Evolutionary conservation across 1,284 basidiomycete species (phyloP).

Genomic region (Ustilago cynodontis): DNA sequence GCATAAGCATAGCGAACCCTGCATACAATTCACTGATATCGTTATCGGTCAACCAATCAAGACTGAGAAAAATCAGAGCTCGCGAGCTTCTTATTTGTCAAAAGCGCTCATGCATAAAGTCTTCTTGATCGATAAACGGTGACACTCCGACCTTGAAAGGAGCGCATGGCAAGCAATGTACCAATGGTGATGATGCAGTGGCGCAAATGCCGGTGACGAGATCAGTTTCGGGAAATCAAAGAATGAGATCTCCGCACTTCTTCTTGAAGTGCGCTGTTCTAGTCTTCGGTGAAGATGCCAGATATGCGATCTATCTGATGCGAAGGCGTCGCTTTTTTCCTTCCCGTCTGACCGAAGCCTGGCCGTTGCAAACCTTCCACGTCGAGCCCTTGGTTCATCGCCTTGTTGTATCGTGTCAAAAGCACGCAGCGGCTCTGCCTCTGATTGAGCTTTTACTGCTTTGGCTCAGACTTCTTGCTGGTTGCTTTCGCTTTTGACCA

Average conservation of each 20-base stretch:
- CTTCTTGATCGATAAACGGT: conserved; percentile 34
- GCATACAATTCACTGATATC: conserved; percentile 25
- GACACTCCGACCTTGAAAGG: not conserved
- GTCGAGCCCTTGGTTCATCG: too few relatives aligned
- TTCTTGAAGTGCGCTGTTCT: not conserved
- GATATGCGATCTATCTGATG: conserved; percentile 18
- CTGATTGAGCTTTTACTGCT: too few relatives aligned
- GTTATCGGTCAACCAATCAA: conserved; percentile 25
- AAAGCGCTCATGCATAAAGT: conserved; percentile 9
- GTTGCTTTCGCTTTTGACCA: too few relatives aligned
- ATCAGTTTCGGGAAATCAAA: conserved; percentile 3
- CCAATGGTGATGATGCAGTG: not conserved
- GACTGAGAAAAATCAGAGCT: conserved; percentile 18
- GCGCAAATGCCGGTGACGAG: conserved; percentile 12
- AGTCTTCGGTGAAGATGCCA: not conserved
- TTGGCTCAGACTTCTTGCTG: too few relatives aligned
- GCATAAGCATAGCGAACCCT: conserved; percentile 11
- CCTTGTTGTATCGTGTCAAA: too few relatives aligned
- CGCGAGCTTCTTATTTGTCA: conserved; percentile 16
- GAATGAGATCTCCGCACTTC: conserved; percentile 2
- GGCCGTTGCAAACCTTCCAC: not conserved
- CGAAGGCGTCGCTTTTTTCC: conserved; percentile 1
- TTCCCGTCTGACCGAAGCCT: conserved; percentile 1
- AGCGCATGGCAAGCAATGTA: not conserved
- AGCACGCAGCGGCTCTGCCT: too few relatives aligned